Percentiles rank a stretch among this genome's conserved stretches.
Conservation (phyloP, 176 grass and related monocot genomes). For the Alloteropsis semialata region DNA sequence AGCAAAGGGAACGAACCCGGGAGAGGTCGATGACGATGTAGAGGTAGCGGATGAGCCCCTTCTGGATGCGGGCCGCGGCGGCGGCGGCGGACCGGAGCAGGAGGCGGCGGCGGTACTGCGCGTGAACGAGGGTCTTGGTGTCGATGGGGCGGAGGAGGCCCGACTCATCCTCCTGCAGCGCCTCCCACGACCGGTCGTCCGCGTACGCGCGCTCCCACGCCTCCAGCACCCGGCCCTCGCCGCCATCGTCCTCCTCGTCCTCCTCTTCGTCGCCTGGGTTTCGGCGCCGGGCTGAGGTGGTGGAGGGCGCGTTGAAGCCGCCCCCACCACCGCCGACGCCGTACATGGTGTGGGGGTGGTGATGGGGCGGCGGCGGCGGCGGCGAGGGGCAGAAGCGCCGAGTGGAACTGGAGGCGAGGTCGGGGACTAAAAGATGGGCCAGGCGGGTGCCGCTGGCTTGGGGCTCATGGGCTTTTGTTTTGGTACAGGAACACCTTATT, state of each 20-base stretch:
- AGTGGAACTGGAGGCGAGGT: slow-evolving; percentile 6
- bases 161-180: slow-evolving; percentile 94
- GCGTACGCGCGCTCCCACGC: slow-evolving; percentile 98
- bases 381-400: background rate
- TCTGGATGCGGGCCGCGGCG: slow-evolving; percentile 64
- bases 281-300: slow-evolving; percentile 8
- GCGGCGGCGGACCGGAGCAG: slow-evolving; percentile 60
- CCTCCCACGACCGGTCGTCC: slow-evolving; percentile 96
- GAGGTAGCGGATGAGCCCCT: slow-evolving; percentile 95
- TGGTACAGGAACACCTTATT: background rate
- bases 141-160: slow-evolving; percentile 84
- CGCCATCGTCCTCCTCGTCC: slow-evolving; percentile 62
- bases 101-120: slow-evolving; percentile 88
- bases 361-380: background rate
- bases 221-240: slow-evolving; percentile 58
- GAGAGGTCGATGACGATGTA: slow-evolving; percentile 92
- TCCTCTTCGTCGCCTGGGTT: slow-evolving; percentile 53
- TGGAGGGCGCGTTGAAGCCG: slow-evolving; percentile 39
- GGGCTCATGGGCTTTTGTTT: slow-evolving; percentile 20
- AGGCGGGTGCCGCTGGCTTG: background rate
- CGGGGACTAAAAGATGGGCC: slow-evolving; percentile 37
- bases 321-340: slow-evolving; percentile 34
- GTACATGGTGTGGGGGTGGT: slow-evolving; percentile 33
- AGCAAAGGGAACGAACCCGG: slow-evolving; percentile 45
- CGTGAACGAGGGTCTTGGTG: slow-evolving; percentile 83